These are phyloP conservation scores for Candida sojae DNA, from an alignment of 1,139 yeast genomes.

Conservation along the genomic window DNA sequence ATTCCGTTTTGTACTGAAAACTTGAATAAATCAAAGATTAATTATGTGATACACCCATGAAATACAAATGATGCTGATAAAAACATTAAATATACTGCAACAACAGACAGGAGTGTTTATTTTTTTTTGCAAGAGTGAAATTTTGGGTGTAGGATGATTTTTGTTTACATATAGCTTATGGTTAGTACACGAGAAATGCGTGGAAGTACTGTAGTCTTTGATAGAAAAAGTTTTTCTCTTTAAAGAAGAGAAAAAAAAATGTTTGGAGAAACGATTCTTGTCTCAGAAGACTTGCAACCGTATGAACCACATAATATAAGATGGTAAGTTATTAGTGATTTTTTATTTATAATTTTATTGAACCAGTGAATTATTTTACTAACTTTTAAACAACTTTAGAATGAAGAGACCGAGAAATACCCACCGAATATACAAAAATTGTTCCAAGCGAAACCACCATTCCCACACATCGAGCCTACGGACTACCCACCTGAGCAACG, in stretches of 20 bases:
- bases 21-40: too few species aligned
- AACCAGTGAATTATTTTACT: constrained; percentile 7
- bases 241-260: neutral
- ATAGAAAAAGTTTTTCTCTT: neutral
- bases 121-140: too few species aligned
- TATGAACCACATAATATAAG: neutral
- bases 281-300: neutral
- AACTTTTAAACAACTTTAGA: constrained; percentile 12
- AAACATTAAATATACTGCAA: too few species aligned
- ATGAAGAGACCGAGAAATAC: constrained; percentile 45
- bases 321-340: constrained; percentile 3
- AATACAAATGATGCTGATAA: too few species aligned
- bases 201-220: neutral
- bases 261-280: neutral
- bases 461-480: constrained; percentile 50
- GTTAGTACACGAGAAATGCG: neutral
- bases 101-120: too few species aligned
- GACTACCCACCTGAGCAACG: constrained; percentile 59
- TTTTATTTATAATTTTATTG: neutral
- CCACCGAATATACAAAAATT: constrained; percentile 66
- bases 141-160: too few species aligned
- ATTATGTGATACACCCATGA: too few species aligned
- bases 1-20: too few species aligned
- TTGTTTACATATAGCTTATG: neutral
- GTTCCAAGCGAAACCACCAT: constrained; percentile 73